These are phyloP conservation scores for Didymosphaeria variabile DNA, from an alignment of 2,329 filamentous ascomycete genomes.

Conservation along the genomic window DNA sequence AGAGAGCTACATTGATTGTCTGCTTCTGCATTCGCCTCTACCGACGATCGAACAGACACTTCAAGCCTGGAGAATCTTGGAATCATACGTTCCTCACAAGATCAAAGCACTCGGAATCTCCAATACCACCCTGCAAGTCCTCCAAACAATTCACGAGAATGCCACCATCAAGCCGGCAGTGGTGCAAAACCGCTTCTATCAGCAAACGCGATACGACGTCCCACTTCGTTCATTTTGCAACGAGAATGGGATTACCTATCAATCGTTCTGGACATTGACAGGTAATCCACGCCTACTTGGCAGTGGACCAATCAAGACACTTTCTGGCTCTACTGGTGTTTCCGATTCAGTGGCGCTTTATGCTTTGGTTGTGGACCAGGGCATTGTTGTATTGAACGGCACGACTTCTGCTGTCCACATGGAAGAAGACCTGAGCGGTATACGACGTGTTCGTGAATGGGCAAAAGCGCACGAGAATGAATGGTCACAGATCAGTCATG, in stretches of 20 bases:
- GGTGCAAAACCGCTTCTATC: slow-evolving; percentile 80
- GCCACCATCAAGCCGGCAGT: slow-evolving; percentile 65
- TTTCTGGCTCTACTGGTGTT: too few relatives aligned
- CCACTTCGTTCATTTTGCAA: slow-evolving; percentile 66
- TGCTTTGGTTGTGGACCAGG: too few relatives aligned
- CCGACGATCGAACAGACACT: slow-evolving; percentile 62
- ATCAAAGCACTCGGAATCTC: slow-evolving; percentile 78
- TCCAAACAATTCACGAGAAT: slow-evolving; percentile 62
- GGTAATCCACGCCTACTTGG: slow-evolving; percentile 63
- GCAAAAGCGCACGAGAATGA: too few relatives aligned
- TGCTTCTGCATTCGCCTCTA: slow-evolving; percentile 68
- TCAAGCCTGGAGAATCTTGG: slow-evolving; percentile 72
- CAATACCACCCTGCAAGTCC: slow-evolving; percentile 69
- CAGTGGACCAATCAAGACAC: too few relatives aligned
- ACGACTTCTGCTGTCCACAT: too few relatives aligned
- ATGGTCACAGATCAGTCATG: too few relatives aligned
- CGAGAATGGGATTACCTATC: slow-evolving; percentile 63
- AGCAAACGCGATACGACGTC: slow-evolving; percentile 66
- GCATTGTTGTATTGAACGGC: too few relatives aligned
- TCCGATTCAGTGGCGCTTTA: too few relatives aligned
- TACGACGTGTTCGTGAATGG: too few relatives aligned
- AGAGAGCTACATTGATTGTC: slow-evolving; percentile 63
- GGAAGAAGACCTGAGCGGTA: too few relatives aligned
- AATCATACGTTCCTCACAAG: slow-evolving; percentile 70
- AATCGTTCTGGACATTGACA: slow-evolving; percentile 70